phyloP scores from a whole-genome alignment of 2,329 filamentous ascomycete species.

The Botrytis cinerea region DNA sequence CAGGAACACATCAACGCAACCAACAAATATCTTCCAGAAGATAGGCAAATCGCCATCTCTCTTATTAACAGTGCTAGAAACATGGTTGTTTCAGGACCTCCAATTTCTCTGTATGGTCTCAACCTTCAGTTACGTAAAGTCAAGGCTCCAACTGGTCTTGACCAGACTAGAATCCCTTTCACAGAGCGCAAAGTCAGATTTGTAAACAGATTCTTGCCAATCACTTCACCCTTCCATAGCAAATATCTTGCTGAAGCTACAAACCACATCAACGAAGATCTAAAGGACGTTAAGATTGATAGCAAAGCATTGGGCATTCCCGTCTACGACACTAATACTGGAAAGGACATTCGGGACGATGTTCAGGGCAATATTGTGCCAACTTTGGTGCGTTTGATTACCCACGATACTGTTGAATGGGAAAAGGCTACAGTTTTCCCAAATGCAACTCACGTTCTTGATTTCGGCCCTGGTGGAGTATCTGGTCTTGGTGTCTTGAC shows the following conservation, averaged over 20 bases:
- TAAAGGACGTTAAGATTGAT: conserved; percentile 78
- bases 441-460: conserved; percentile 87
- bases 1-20: conserved; percentile 97
- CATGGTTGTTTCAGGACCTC: conserved; percentile 93
- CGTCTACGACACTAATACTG: conserved; percentile 87
- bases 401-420: conserved; percentile 92
- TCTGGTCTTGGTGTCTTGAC: conserved; percentile 94
- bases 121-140: conserved; percentile 95
- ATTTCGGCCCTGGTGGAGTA: conserved; percentile 95
- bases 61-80: conserved; percentile 96
- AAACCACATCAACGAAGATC: conserved; percentile 79
- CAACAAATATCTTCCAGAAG: conserved; percentile 90
- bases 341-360: conserved; percentile 74
- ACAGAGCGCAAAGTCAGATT: conserved; percentile 97
- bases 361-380: conserved; percentile 80
- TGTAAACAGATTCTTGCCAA: conserved; percentile 93
- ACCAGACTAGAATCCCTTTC: conserved; percentile 91
- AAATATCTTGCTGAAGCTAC: conserved; percentile 84
- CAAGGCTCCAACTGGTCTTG: conserved; percentile 94
- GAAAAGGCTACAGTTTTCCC: conserved; percentile 92
- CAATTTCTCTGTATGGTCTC: conserved; percentile 92
- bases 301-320: conserved; percentile 75
- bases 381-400: conserved; percentile 86
- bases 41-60: conserved; percentile 92
- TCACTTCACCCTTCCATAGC: conserved; percentile 98